Evolutionary conservation across 2,329 filamentous ascomycete species (phyloP).

Genomic region (Phialemoniopsis sp.): DNA sequence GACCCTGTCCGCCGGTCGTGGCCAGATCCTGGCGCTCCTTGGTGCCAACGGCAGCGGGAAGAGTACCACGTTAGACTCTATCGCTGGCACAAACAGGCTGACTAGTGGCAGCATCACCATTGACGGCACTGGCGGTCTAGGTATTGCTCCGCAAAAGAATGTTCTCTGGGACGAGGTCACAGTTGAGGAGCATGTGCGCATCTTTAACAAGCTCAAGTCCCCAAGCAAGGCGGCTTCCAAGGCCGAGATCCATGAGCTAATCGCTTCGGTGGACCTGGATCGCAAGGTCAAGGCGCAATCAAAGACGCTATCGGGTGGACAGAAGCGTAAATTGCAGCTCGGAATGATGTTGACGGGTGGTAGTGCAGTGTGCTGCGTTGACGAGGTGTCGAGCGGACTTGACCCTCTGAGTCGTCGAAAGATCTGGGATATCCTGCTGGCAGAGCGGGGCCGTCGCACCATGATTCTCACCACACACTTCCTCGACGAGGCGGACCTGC

Average conservation of each 20-base stretch:
- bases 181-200: conserved; percentile 76
- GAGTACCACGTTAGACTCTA: conserved; percentile 82
- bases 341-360: conserved; percentile 95
- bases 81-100: conserved; percentile 75
- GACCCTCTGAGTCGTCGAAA: conserved; percentile 84
- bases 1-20: conserved; percentile 65
- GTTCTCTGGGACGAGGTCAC: conserved; percentile 89
- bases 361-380: conserved; percentile 82
- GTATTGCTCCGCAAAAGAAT: conserved; percentile 89
- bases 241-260: conserved; percentile 57
- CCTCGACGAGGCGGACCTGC: conserved; percentile 84
- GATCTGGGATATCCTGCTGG: conserved; percentile 90
- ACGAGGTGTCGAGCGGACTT: conserved; percentile 85
- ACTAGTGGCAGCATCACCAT: conserved; percentile 75
- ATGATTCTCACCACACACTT: conserved; percentile 92
- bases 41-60: conserved; percentile 91
- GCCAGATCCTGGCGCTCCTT: conserved; percentile 81
- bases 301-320: conserved; percentile 80
- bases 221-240: conserved; percentile 49
- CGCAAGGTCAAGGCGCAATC: conserved; percentile 69
- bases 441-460: conserved; percentile 76
- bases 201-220: conserved; percentile 81
- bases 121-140: conserved; percentile 73
- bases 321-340: conserved; percentile 87
- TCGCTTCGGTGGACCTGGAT: conserved; percentile 68